Conservation (phyloP, 2,329 filamentous ascomycete species). For the Fusarium coicis region DNA sequence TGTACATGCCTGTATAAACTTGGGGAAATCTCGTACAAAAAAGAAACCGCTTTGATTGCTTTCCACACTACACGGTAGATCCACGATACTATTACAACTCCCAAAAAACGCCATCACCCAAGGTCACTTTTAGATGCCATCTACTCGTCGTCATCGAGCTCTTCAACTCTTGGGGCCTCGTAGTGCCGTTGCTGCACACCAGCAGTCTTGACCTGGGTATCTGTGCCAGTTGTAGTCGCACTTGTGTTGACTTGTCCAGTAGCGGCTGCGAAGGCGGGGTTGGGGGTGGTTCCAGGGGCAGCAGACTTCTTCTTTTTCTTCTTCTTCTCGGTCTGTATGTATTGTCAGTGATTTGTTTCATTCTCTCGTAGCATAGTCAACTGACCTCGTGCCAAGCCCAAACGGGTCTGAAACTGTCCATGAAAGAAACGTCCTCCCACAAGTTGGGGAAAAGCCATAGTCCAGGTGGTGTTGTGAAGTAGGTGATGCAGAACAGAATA, state of each 20-base stretch:
- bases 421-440: slow-evolving; percentile 98
- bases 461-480: slow-evolving; percentile 84
- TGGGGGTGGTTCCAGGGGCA: slow-evolving; percentile 49
- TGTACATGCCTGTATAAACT: not conserved
- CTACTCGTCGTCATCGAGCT: slow-evolving; percentile 63
- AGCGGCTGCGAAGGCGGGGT: slow-evolving; percentile 60
- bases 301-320: slow-evolving; percentile 68
- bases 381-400: slow-evolving; percentile 98
- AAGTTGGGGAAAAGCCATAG: slow-evolving; percentile 99
- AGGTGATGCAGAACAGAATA: slow-evolving; percentile 92
- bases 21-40: not conserved
- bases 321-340: slow-evolving; percentile 48
- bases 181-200: slow-evolving; percentile 56
- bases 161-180: slow-evolving; percentile 63
- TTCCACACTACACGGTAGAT: slow-evolving; percentile 22
- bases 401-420: slow-evolving; percentile 94
- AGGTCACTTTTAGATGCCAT: slow-evolving; percentile 23
- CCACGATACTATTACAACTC: slow-evolving; percentile 41
- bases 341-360: slow-evolving; percentile 32
- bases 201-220: slow-evolving; percentile 62
- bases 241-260: slow-evolving; percentile 64
- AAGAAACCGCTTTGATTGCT: slow-evolving; percentile 26
- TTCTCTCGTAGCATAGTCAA: slow-evolving; percentile 12
- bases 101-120: slow-evolving; percentile 40
- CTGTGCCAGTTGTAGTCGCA: slow-evolving; percentile 67